A percentile compares a stretch with the other conserved stretches of the same genome.
phyloP scores from a whole-genome alignment of 176 grass and related monocot species.

The Ananas comosus region DNA sequence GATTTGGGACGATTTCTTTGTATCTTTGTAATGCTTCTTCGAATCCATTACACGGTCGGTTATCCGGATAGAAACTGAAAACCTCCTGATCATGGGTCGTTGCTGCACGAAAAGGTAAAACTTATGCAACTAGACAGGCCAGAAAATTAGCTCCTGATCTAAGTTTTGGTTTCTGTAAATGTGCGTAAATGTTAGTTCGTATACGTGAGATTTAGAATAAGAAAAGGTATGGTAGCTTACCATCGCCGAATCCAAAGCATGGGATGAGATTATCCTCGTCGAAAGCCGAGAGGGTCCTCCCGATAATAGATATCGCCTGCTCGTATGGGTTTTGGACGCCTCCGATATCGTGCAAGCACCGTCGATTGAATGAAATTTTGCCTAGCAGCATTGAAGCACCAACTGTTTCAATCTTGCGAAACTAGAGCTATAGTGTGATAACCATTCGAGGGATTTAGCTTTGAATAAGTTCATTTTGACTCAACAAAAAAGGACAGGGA shows the following conservation, averaged over 20 bases:
- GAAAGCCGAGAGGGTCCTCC: conserved; percentile 80
- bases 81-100: conserved; percentile 91
- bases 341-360: conserved; percentile 64
- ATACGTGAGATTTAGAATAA: background rate
- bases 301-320: conserved; percentile 92
- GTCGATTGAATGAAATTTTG: conserved; percentile 78
- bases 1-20: conserved; percentile 78
- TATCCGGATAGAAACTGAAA: conserved; percentile 92
- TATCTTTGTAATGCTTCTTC: conserved; percentile 82
- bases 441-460: background rate
- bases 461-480: background rate
- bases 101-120: conserved; percentile 38
- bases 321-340: conserved; percentile 67
- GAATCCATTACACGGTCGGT: conserved; percentile 68
- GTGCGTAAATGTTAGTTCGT: too few species aligned
- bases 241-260: conserved; percentile 88
- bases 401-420: background rate
- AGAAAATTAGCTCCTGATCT: too few species aligned
- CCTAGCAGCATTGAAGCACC: conserved; percentile 22
- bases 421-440: conserved; percentile 4
- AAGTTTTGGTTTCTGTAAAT: too few species aligned
- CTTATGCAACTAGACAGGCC: too few species aligned
- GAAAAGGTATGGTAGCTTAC: conserved; percentile 20
- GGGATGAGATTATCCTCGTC: conserved; percentile 92
- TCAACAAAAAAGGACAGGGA: background rate